These are phyloP conservation scores for Colletotrichum lindemuthianum DNA, from an alignment of 2,329 filamentous ascomycete genomes.

Conservation along the genomic window DNA sequence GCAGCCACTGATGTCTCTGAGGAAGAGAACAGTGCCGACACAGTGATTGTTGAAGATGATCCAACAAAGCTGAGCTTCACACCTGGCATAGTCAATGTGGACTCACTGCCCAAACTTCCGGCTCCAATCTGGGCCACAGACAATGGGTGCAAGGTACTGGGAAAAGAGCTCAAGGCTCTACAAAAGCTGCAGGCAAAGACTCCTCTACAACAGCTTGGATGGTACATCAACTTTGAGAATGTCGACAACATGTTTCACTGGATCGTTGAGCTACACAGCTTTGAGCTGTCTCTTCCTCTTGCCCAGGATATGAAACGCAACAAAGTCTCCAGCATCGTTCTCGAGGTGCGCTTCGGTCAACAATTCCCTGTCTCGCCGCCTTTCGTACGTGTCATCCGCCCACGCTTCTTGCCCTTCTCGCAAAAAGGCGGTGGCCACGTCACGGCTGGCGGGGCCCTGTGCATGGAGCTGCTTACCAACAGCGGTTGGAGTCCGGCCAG, in stretches of 20 bases:
- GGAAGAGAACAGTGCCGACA: neutral
- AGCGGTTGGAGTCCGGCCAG: constrained; percentile 81
- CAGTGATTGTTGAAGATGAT: constrained; percentile 1
- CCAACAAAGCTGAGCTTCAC: constrained; percentile 60
- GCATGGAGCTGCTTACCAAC: constrained; percentile 86
- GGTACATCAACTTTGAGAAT: constrained; percentile 78
- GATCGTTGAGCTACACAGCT: constrained; percentile 90
- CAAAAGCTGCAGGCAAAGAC: constrained; percentile 71
- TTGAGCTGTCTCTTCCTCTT: constrained; percentile 74
- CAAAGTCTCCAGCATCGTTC: constrained; percentile 73
- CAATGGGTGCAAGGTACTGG: constrained; percentile 69
- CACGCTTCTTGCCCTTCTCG: constrained; percentile 78
- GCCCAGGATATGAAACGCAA: constrained; percentile 76
- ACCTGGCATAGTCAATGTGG: constrained; percentile 72
- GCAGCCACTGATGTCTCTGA: neutral
- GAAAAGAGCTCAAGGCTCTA: constrained; percentile 71
- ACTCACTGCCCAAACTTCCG: constrained; percentile 70
- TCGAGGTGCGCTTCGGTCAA: constrained; percentile 84
- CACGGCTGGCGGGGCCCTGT: constrained; percentile 83
- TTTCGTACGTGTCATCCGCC: constrained; percentile 84
- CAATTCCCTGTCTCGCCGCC: constrained; percentile 83
- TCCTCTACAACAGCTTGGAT: constrained; percentile 76
- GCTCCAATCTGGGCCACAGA: constrained; percentile 72
- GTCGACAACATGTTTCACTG: constrained; percentile 86
- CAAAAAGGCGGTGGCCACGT: constrained; percentile 86